phyloP scores from a whole-genome alignment of 768 basidiomycete species.

The Scleroderma bovista region DNA sequence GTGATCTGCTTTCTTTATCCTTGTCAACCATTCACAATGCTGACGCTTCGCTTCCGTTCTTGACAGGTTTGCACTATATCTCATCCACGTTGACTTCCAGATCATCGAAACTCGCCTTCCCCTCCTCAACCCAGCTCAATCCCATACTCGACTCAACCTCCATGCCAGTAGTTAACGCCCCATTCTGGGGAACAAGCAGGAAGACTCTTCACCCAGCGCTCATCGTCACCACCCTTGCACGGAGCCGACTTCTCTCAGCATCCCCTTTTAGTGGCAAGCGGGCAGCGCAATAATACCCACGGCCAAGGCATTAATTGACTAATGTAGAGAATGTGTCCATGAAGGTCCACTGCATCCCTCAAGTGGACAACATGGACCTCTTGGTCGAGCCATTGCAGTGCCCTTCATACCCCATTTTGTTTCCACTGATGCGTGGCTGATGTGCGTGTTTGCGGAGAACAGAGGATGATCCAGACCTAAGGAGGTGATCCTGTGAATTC shows the following conservation, averaged over 20 bases:
- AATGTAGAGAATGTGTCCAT: constrained; percentile 81
- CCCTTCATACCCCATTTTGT: constrained; percentile 52
- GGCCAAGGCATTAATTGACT: constrained; percentile 76
- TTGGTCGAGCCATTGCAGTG: constrained; percentile 82
- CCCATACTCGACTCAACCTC: constrained; percentile 65
- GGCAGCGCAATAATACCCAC: constrained; percentile 61
- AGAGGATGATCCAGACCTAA: background rate
- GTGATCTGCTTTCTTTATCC: constrained; percentile 1
- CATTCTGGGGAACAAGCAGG: constrained; percentile 19
- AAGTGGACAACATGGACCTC: constrained; percentile 73
- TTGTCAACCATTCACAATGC: constrained; percentile 4
- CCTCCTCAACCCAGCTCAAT: constrained; percentile 76
- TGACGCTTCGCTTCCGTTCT: constrained; percentile 9
- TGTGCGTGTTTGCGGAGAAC: constrained; percentile 33
- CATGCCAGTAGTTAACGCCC: constrained; percentile 22
- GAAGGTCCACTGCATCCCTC: constrained; percentile 79
- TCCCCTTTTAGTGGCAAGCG: constrained; percentile 73
- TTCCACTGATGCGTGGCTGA: background rate
- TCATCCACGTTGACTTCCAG: constrained; percentile 93
- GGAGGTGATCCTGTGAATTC: no score
- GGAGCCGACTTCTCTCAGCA: constrained; percentile 95
- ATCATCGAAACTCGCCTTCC: constrained; percentile 86
- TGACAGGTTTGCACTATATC: constrained; percentile 81
- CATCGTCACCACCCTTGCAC: constrained; percentile 82
- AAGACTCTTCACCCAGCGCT: constrained; percentile 62